Evolutionary conservation across 1,284 basidiomycete species (phyloP), one percentile per base, ranked within the genome.

Genomic region (Rhodotorula glutinis): DNA sequence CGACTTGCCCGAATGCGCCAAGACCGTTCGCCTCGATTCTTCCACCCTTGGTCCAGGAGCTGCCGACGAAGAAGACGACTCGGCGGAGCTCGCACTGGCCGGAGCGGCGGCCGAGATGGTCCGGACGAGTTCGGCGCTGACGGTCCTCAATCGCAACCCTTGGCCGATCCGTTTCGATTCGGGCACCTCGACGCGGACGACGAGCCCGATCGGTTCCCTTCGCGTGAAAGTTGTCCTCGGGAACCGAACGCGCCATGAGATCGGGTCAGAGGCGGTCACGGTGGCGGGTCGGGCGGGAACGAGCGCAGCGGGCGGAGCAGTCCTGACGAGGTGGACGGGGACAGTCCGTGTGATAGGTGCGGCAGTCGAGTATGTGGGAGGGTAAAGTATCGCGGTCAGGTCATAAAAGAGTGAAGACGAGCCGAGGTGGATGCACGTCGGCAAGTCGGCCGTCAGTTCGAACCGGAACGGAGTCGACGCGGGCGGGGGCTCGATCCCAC

Each of bases 1-100:
- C 19, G 66, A 68, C 40, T 73, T 73, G 56, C 71, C 71, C 23
- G 71, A 73, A 40, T 70, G 66, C 27, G 71, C 64, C 19, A 73
- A 66, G 7, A 72, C 63, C 5, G 66, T 71, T 13, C 60, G 57
- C 10, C 49, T 47, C n/a, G 56, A 52, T 38, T 44, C 53, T 9
- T n/a, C 17, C 43, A n/a, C 53, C 21, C 27, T 51, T 7, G 7
- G 1, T 10, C 21, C 19, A n/a, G n/a, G n/a, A n/a, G n/a, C 43
- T 27, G 1, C 52, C 29, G 23, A 27, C 14, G 13, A 5, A 4
- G 30, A 38, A 29, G 44, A 44, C 46, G 55, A 19, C 43, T 8
- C 5, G 38, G 56, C 21, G n/a, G 11, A 11, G 47, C 29, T 2
- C 21, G 47, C 43, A n/a, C 25, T 17, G 17, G 21, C 23, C 21